These are phyloP conservation scores for Phytophthora sp. DNA, from an alignment of 352 stramenopile species.

Conservation along the genomic window DNA sequence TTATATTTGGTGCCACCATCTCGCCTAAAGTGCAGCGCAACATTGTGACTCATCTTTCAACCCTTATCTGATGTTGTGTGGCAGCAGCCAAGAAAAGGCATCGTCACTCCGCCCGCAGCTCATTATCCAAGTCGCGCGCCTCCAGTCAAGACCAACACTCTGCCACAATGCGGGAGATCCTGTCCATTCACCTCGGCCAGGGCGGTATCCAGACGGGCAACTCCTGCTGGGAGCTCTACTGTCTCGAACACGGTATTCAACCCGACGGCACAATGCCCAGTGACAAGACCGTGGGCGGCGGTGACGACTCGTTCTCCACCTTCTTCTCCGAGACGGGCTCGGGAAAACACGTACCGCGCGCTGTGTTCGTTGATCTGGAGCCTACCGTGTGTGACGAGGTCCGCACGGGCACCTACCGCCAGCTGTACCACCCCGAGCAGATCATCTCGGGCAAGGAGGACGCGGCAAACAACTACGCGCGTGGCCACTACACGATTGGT, in stretches of 20 bases:
- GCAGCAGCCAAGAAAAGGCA: conserved; percentile 1
- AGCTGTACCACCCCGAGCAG: conserved; percentile 98
- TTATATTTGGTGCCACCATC: too few relatives aligned
- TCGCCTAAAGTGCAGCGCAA: too few relatives aligned
- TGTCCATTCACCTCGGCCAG: conserved; percentile 97
- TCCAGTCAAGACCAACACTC: conserved; percentile 21
- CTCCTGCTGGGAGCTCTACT: conserved; percentile 95
- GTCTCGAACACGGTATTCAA: conserved; percentile 93
- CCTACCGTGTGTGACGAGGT: conserved; percentile 98
- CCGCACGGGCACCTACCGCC: conserved; percentile 94
- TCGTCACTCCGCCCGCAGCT: conserved; percentile 2
- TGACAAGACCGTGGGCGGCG: conserved; percentile 64
- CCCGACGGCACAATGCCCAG: conserved; percentile 88
- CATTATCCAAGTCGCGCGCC: conserved; percentile 10
- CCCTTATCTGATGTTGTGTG: too few relatives aligned
- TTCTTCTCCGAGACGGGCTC: conserved; percentile 91
- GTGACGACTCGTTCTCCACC: conserved; percentile 68
- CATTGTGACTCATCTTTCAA: too few relatives aligned
- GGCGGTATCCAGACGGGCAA: conserved; percentile 88
- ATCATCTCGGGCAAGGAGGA: conserved; percentile 99
- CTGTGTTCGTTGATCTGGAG: conserved; percentile 98
- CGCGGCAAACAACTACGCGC: conserved; percentile 92
- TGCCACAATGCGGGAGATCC: conserved; percentile 90
- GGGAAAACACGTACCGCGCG: conserved; percentile 61
- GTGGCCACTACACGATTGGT: conserved; percentile 93